phyloP scores from a whole-genome alignment of 345 rosid genomes.

The Populus nigra region DNA sequence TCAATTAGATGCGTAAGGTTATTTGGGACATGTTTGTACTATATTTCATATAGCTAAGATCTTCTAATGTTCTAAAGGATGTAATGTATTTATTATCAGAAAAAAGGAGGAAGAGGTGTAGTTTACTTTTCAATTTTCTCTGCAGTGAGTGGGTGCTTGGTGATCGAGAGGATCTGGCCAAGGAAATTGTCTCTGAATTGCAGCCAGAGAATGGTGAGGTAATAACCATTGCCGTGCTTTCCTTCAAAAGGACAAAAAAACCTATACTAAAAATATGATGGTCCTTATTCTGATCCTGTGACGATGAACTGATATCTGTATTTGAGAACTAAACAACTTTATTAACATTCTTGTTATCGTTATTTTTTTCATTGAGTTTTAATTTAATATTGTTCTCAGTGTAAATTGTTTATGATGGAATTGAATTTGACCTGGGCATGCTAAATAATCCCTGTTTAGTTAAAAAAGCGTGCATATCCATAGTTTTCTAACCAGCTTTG shows the following conservation, averaged over 20 bases:
- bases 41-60: background rate
- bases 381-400: background rate
- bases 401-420: background rate
- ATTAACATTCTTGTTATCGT: background rate
- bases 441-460: background rate
- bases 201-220: constrained; percentile 84
- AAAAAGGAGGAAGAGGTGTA: background rate
- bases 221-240: constrained; percentile 15
- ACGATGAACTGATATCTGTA: background rate
- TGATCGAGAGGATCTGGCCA: constrained; percentile 87
- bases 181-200: constrained; percentile 70
- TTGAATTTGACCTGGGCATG: background rate
- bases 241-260: background rate
- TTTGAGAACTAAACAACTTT: background rate
- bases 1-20: background rate
- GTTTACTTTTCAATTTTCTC: constrained; percentile 10
- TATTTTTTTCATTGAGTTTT: background rate
- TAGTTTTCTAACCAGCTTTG: background rate
- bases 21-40: background rate
- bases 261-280: background rate
- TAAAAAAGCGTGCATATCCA: background rate
- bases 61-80: background rate
- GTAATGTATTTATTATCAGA: background rate
- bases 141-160: constrained; percentile 97
- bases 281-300: background rate